phyloP scores from a whole-genome alignment of 2,329 filamentous ascomycete genomes.

The Diaporthe eres region DNA sequence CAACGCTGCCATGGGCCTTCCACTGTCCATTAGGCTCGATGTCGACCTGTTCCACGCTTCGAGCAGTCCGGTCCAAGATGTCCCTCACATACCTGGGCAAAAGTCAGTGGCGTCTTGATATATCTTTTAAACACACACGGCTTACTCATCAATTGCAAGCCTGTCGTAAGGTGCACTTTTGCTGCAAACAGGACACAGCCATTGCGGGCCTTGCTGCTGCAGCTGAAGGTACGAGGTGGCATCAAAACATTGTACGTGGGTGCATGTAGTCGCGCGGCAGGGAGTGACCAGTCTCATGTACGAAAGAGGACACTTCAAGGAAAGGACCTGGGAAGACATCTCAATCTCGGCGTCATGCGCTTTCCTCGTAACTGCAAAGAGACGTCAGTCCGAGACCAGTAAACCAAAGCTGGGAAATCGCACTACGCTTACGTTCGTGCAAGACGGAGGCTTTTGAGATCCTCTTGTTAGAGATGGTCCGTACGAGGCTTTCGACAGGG shows the following conservation, averaged over 20 bases:
- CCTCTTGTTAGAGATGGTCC: conserved; percentile 74
- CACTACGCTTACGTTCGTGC: conserved; percentile 77
- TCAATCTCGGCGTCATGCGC: conserved; percentile 91
- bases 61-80: conserved; percentile 82
- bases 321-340: conserved; percentile 88
- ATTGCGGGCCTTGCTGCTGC: conserved; percentile 96
- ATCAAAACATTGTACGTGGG: conserved; percentile 96
- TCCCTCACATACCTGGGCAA: conserved; percentile 82
- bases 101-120: conserved; percentile 41
- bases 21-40: conserved; percentile 91
- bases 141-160: conserved; percentile 88
- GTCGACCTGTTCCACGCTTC: conserved; percentile 84
- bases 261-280: conserved; percentile 83
- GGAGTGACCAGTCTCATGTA: conserved; percentile 86
- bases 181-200: conserved; percentile 95
- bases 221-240: conserved; percentile 91
- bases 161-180: conserved; percentile 85
- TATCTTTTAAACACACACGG: conserved; percentile 38
- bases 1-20: conserved; percentile 60
- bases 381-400: conserved; percentile 41
- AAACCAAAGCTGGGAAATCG: conserved; percentile 41
- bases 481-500: conserved; percentile 79
- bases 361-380: conserved; percentile 77
- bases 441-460: conserved; percentile 87
- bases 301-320: conserved; percentile 92